Conservation (phyloP, 2,329 filamentous ascomycete species). For the Leptographium galeiforme region DNA sequence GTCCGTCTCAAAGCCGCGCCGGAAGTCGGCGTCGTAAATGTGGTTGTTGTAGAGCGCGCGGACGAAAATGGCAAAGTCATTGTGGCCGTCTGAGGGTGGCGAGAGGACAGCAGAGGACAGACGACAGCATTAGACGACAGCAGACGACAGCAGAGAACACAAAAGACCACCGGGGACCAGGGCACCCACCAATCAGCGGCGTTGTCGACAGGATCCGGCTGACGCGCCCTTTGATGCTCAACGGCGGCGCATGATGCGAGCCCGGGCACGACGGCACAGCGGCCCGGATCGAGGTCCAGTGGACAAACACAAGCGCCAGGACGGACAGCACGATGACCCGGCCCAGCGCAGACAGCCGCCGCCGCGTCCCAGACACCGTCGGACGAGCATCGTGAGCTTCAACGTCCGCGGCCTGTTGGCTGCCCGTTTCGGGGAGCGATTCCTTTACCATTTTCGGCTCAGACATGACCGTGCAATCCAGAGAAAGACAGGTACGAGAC, state of each 20-base stretch:
- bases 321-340: background rate
- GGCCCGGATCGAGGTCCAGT: background rate
- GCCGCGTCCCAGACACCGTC: background rate
- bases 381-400: too few species aligned
- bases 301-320: background rate
- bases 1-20: constrained; percentile 58
- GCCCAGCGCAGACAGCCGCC: background rate
- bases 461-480: too few species aligned
- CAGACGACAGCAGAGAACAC: background rate
- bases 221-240: constrained; percentile 12
- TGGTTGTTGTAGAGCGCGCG: constrained; percentile 57
- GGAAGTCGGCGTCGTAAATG: constrained; percentile 64
- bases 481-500: too few species aligned
- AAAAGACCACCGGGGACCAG: background rate
- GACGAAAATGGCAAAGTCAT: constrained; percentile 70
- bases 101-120: background rate
- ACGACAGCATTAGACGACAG: too few species aligned
- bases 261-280: background rate
- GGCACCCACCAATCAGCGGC: constrained; percentile 10
- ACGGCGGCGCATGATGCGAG: background rate
- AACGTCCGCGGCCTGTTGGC: too few species aligned
- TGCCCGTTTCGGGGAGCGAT: too few species aligned
- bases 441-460: too few species aligned
- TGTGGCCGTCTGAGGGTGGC: constrained; percentile 58
- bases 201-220: constrained; percentile 11